Evolutionary conservation across 352 stramenopile genomes (phyloP).

Genomic region (Phytophthora sp.): DNA sequence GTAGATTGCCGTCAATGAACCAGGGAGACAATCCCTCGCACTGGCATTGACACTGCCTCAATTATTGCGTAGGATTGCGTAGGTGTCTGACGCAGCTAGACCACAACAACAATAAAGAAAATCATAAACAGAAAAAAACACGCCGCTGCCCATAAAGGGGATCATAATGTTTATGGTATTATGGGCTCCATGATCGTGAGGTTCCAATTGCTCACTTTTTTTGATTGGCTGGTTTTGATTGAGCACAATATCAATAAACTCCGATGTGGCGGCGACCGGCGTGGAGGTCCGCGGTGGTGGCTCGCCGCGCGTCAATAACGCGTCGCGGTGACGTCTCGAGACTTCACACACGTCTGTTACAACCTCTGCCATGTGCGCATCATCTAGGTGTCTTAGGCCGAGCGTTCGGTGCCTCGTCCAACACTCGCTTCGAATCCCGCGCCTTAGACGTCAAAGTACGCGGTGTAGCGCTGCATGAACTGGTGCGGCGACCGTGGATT

Average conservation of each 20-base stretch:
- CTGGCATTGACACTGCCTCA: not conserved
- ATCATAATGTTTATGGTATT: too few relatives aligned
- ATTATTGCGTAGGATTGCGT: conserved; percentile 2
- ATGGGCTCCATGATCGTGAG: too few relatives aligned
- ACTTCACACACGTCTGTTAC: not conserved
- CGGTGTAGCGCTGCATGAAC: conserved; percentile 37
- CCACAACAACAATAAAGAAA: not conserved
- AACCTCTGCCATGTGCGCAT: not conserved
- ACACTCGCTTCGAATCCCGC: conserved; percentile 1
- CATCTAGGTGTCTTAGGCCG: not conserved
- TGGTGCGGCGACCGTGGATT: conserved; percentile 36
- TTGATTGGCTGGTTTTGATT: conserved; percentile 22
- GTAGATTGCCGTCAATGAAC: conserved; percentile 24
- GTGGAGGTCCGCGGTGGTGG: conserved; percentile 8
- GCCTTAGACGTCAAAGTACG: conserved; percentile 26
- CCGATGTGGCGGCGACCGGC: conserved; percentile 29
- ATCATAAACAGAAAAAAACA: not conserved
- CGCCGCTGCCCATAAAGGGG: too few relatives aligned
- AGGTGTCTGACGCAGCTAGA: too few relatives aligned
- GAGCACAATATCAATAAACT: not conserved
- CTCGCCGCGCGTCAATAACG: not conserved
- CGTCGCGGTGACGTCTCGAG: not conserved
- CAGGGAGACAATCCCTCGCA: conserved; percentile 3
- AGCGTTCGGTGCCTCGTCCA: conserved; percentile 13
- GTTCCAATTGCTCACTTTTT: not conserved